phyloP scores from a whole-genome alignment of 495 filamentous ascomycete species.

The Penicillium silybi region DNA sequence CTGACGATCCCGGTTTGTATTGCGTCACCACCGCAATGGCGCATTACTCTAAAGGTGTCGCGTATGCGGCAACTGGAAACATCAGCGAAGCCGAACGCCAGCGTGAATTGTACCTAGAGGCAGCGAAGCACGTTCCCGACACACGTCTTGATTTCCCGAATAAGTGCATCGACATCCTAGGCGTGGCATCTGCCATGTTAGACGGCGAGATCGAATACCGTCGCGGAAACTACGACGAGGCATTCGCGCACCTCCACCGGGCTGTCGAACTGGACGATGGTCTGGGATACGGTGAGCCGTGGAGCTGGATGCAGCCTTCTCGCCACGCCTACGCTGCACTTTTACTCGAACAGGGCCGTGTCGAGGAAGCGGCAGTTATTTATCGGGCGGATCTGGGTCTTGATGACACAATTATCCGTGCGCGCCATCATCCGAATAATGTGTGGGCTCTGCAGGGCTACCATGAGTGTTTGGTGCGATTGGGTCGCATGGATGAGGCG shows the following conservation, averaged over 20 bases:
- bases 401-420: slow-evolving; percentile 50
- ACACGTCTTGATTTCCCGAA: slow-evolving; percentile 55
- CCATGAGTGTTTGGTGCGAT: slow-evolving; percentile 56
- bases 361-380: slow-evolving; percentile 50
- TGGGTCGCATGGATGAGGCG: slow-evolving; percentile 51
- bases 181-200: slow-evolving; percentile 57
- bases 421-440: slow-evolving; percentile 59
- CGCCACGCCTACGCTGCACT: slow-evolving; percentile 64
- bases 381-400: slow-evolving; percentile 62
- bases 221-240: slow-evolving; percentile 45
- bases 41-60: slow-evolving; percentile 60
- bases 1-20: slow-evolving; percentile 50
- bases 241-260: slow-evolving; percentile 49
- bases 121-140: slow-evolving; percentile 41
- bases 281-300: slow-evolving; percentile 63
- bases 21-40: slow-evolving; percentile 55
- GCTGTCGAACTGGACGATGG: slow-evolving; percentile 52
- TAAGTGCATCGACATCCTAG: slow-evolving; percentile 52
- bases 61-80: slow-evolving; percentile 50
- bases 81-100: slow-evolving; percentile 42
- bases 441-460: slow-evolving; percentile 67
- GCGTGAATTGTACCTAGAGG: slow-evolving; percentile 40
- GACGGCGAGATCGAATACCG: slow-evolving; percentile 66
- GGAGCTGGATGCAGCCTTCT: slow-evolving; percentile 67
- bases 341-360: slow-evolving; percentile 55